Base-by-base conservation (phyloP, 345 rosid species). In the Citrus medica region DNA sequence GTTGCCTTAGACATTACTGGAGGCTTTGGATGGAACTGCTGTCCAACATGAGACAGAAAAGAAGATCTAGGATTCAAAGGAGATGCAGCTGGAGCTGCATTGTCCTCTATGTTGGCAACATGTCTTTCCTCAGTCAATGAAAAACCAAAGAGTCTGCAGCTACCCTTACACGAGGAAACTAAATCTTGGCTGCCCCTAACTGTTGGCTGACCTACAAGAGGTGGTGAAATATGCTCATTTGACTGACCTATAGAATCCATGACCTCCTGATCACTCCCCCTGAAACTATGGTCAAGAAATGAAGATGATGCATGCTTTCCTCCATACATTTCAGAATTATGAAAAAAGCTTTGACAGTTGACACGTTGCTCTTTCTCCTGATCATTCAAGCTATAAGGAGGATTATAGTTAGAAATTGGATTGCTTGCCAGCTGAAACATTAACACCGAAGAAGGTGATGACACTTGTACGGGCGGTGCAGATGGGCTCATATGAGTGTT, bases 81-180 rank as follows among this genome's bases (percentile, higher is more conserved):
- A 78, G 88, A 68, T 7, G 87, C 14, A 9, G 73, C 78, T 62
- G 83, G 73, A 66, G 74, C 70, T 24, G 73, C 51, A 74, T 75
- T 78, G 38, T 82, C 84, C 63, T 88, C 84, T 46, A 79, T 79
- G 40, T 75, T 64, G 0, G 87, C 35, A 48, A 75, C 79, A 78
- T 79, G 86, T 33, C 83, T 78, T 79, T 89, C 97, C 66, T 94
- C 97, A 0, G 90, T 94, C 83, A 96, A 75, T 2, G 92, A 94
- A 87, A 96, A 93, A 55, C 99, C 99, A 76, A 96, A 96, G 76
- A 96, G 94, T 80, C 97, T 89, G 86, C 99, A 96, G 78, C 97
- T 90, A 77, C 90, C 88, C 84, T 88, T 89, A 73, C 92, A 87
- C 0, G 92, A 82, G 42, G 91, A 70, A 35, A 77, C 85, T 73